These are phyloP conservation scores for Ilex paraguariensis DNA, from an alignment of 305 asterid species.

Conservation along the genomic window DNA sequence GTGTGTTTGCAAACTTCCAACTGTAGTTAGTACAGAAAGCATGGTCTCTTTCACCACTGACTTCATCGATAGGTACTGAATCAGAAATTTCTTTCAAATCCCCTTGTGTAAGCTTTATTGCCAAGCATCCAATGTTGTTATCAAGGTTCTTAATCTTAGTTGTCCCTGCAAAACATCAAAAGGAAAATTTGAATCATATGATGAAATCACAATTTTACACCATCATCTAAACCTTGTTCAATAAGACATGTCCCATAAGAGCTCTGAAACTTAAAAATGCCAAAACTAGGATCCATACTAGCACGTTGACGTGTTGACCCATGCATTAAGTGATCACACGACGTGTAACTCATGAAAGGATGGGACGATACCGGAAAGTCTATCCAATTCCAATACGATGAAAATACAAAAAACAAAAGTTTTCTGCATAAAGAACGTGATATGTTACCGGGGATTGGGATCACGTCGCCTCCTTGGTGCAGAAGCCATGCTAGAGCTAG, in stretches of 20 bases:
- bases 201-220: neutral
- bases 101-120: slow-evolving; percentile 34
- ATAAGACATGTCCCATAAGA: too few relatives aligned
- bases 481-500: slow-evolving; percentile 56
- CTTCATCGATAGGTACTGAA: slow-evolving; percentile 33
- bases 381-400: neutral
- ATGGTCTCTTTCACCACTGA: slow-evolving; percentile 33
- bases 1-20: slow-evolving; percentile 36
- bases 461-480: slow-evolving; percentile 43
- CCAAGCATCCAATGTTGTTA: slow-evolving; percentile 30
- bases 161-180: slow-evolving; percentile 23
- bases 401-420: too few relatives aligned
- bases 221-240: neutral
- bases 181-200: neutral
- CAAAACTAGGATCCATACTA: too few relatives aligned
- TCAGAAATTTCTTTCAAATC: slow-evolving; percentile 32
- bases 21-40: slow-evolving; percentile 5
- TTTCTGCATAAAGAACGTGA: neutral
- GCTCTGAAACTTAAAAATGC: too few relatives aligned
- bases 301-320: too few relatives aligned
- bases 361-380: too few relatives aligned
- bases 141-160: slow-evolving; percentile 41
- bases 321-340: too few relatives aligned
- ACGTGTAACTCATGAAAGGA: too few relatives aligned
- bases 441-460: slow-evolving; percentile 47